Percentiles rank a stretch among this genome's conserved stretches.
Evolutionary conservation across 139 green algal genomes (phyloP).

Genomic region (Coelastrella sp.): DNA sequence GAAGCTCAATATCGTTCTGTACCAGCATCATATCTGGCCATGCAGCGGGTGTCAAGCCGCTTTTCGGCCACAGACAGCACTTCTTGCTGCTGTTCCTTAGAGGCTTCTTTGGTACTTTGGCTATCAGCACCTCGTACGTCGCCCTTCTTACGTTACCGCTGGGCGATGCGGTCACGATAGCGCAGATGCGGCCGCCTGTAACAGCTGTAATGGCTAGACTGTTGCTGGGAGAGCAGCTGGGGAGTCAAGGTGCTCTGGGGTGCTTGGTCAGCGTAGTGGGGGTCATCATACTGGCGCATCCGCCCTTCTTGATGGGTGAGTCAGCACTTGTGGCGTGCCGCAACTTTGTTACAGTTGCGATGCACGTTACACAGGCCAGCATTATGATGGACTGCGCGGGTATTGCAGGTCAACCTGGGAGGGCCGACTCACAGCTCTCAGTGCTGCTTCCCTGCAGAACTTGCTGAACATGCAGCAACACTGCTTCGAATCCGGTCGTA

Average conservation of each 20-base stretch:
- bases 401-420: no score
- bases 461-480: no score
- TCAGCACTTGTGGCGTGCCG: not conserved
- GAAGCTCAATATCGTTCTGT: constrained; percentile 23
- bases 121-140: constrained; percentile 6
- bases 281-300: constrained; percentile 53
- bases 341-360: not conserved
- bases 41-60: not conserved
- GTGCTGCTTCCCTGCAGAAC: no score
- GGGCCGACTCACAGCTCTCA: no score
- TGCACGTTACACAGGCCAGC: no score
- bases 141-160: constrained; percentile 39
- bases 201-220: constrained; percentile 54
- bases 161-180: constrained; percentile 25
- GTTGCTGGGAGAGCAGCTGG: constrained; percentile 37
- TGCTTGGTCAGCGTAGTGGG: constrained; percentile 51
- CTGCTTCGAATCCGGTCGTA: no score
- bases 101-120: constrained; percentile 23
- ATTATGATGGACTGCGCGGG: no score
- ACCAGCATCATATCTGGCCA: not conserved
- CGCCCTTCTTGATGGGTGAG: constrained; percentile 58
- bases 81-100: constrained; percentile 16
- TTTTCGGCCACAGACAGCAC: constrained; percentile 31
- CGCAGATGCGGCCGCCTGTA: constrained; percentile 58
- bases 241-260: constrained; percentile 26